Evolutionary conservation across 2,329 filamentous ascomycete genomes (phyloP).

Genomic region (Epichloe gansuensis): DNA sequence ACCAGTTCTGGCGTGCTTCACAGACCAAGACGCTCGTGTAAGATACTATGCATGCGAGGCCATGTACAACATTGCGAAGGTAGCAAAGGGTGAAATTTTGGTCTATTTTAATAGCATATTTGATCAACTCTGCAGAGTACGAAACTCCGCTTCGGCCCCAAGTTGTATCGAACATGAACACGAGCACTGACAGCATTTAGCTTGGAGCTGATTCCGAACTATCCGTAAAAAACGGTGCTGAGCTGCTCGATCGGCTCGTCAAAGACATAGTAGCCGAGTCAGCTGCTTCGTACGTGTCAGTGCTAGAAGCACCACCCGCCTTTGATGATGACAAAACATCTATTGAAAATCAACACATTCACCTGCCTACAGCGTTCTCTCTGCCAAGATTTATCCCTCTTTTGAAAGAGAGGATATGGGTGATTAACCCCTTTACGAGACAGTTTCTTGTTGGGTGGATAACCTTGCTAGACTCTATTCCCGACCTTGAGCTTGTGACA

Average conservation of each 20-base stretch:
- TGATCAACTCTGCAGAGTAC: conserved; percentile 88
- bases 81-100: conserved; percentile 93
- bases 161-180: background rate
- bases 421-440: conserved; percentile 86
- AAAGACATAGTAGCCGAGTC: conserved; percentile 96
- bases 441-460: conserved; percentile 97
- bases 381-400: conserved; percentile 83
- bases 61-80: conserved; percentile 99
- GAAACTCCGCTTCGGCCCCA: conserved; percentile 3
- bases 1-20: conserved; percentile 92
- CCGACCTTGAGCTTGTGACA: conserved; percentile 85
- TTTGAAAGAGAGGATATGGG: conserved; percentile 84
- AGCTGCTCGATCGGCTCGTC: conserved; percentile 83
- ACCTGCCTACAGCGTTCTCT: conserved; percentile 77
- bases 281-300: conserved; percentile 84
- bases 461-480: conserved; percentile 86
- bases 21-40: conserved; percentile 92
- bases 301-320: conserved; percentile 51
- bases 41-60: conserved; percentile 98
- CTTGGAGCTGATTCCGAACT: conserved; percentile 90
- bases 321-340: conserved; percentile 32
- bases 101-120: conserved; percentile 98
- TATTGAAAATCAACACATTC: conserved; percentile 30
- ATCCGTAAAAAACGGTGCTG: conserved; percentile 95
- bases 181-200: conserved; percentile 29